phyloP scores from a whole-genome alignment of 148 eudicot species.

The Fallopia convolvulus region DNA sequence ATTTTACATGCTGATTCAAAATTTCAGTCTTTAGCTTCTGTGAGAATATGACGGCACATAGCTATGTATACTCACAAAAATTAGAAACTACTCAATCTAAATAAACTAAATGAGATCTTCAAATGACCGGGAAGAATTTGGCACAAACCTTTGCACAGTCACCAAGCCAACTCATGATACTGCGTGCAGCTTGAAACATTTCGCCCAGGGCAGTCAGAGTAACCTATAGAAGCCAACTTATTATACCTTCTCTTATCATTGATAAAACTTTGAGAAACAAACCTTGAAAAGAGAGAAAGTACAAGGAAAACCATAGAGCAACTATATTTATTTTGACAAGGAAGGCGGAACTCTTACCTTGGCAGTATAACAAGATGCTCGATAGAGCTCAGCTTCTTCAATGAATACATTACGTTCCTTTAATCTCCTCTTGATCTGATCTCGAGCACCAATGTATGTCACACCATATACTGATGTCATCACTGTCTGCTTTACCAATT shows the following conservation, averaged over 20 bases:
- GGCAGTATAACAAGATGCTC: slow-evolving; percentile 91
- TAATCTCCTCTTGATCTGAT: slow-evolving; percentile 87
- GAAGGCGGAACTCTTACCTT: slow-evolving; percentile 38
- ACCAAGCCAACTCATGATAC: slow-evolving; percentile 97
- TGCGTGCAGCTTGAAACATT: slow-evolving; percentile 95
- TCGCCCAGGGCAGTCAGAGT: slow-evolving; percentile 86
- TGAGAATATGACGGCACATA: background rate
- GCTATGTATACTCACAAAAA: background rate
- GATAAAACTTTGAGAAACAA: background rate
- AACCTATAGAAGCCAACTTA: slow-evolving; percentile 33
- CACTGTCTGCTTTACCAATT: slow-evolving; percentile 96
- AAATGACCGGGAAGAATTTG: background rate
- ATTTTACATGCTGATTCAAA: background rate
- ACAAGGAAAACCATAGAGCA: background rate
- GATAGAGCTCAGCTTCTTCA: slow-evolving; percentile 60
- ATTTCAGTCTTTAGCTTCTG: background rate
- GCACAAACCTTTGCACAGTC: slow-evolving; percentile 93
- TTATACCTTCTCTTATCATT: background rate
- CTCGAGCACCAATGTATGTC: slow-evolving; percentile 92
- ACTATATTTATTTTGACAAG: background rate
- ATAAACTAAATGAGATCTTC: background rate
- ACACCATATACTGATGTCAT: slow-evolving; percentile 99
- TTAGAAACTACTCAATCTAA: background rate
- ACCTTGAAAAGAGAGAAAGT: background rate
- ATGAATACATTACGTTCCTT: slow-evolving; percentile 66